A percentile compares a stretch with the other conserved stretches of the same genome.
phyloP scores from a whole-genome alignment of 345 rosid genomes.

The Erucastrum elatum region DNA sequence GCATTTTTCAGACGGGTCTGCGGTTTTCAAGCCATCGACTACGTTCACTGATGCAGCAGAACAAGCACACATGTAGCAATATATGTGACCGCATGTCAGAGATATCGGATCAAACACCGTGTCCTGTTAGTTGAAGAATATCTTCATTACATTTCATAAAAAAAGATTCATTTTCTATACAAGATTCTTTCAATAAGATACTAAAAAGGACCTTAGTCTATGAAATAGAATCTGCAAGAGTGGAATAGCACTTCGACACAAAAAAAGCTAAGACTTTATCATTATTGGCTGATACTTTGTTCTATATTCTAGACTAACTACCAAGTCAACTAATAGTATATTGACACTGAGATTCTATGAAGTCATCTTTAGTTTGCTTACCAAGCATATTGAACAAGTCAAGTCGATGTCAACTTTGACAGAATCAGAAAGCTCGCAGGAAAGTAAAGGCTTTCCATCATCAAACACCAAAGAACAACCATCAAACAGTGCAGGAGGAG shows the following conservation, averaged over 20 bases:
- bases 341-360: constrained; percentile 25
- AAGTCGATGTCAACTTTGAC: constrained; percentile 76
- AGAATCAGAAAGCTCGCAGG: constrained; percentile 77
- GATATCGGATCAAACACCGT: constrained; percentile 91
- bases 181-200: constrained; percentile 16
- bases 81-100: constrained; percentile 87
- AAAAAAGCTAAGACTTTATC: constrained; percentile 20
- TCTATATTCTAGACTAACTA: constrained; percentile 16
- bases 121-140: constrained; percentile 52
- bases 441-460: constrained; percentile 74
- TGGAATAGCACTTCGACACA: constrained; percentile 35
- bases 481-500: constrained; percentile 53
- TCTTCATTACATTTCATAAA: neutral
- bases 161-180: constrained; percentile 1
- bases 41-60: constrained; percentile 86
- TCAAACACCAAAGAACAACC: constrained; percentile 59
- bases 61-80: constrained; percentile 92
- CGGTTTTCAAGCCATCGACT: constrained; percentile 71
- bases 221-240: constrained; percentile 23
- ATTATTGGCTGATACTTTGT: constrained; percentile 28
- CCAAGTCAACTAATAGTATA: constrained; percentile 29
- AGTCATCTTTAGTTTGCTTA: constrained; percentile 42
- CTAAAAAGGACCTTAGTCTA: constrained; percentile 29
- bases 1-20: constrained; percentile 68
- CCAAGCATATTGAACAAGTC: constrained; percentile 96